Conservation (phyloP, 257 asterid genomes). For the Echites panduratus region DNA sequence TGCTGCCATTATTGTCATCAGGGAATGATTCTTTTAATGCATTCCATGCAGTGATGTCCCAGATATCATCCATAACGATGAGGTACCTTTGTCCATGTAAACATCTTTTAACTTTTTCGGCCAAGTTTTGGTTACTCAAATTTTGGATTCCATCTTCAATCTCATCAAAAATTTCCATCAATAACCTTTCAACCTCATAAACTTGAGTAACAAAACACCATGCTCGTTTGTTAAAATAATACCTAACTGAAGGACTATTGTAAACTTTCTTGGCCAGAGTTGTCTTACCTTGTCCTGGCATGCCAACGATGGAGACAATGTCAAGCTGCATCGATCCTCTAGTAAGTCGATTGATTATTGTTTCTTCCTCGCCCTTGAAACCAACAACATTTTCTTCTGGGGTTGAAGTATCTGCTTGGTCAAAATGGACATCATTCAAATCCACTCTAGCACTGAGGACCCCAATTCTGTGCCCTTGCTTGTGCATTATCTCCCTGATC, state of each 20-base stretch:
- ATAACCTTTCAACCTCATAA: background rate
- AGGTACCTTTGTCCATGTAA: background rate
- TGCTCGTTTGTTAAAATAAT: background rate
- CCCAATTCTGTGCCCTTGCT: background rate
- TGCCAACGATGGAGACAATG: background rate
- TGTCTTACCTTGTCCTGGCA: slow-evolving; percentile 12
- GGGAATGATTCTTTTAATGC: background rate
- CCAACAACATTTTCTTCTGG: background rate
- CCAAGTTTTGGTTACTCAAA: background rate
- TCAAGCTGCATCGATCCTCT: background rate
- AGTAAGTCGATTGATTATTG: background rate
- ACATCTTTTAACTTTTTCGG: background rate
- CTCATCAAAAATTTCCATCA: background rate
- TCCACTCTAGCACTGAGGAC: background rate
- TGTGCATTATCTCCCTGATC: background rate
- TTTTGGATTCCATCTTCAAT: background rate
- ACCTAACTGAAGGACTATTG: background rate
- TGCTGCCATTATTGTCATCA: background rate
- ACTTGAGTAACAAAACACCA: slow-evolving; percentile 7
- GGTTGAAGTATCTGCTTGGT: background rate
- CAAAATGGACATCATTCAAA: background rate
- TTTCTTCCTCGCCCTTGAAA: background rate
- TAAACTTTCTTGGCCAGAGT: slow-evolving; percentile 13
- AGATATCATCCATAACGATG: slow-evolving; percentile 2
- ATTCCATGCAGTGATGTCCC: slow-evolving; percentile 5